These are phyloP conservation scores for Coniochaeta sp. DNA, from an alignment of 2,329 filamentous ascomycete species.

Conservation along the genomic window DNA sequence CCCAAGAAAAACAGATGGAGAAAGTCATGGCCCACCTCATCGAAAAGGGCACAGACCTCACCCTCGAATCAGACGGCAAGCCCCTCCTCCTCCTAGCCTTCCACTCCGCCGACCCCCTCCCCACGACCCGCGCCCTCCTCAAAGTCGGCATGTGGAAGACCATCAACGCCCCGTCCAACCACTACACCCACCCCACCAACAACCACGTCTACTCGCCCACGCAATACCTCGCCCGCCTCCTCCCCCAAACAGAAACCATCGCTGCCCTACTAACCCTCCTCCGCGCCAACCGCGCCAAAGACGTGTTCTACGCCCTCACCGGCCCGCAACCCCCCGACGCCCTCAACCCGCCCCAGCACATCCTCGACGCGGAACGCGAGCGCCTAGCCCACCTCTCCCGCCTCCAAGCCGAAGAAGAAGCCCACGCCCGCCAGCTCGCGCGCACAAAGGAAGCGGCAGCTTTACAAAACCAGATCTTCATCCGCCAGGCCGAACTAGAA, in stretches of 20 bases:
- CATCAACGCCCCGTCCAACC: conserved; percentile 53
- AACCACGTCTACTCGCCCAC: conserved; percentile 56
- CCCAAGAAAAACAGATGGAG: conserved; percentile 47
- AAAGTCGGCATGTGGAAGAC: conserved; percentile 59
- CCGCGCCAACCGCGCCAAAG: conserved; percentile 41
- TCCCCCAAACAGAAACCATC: conserved; percentile 30
- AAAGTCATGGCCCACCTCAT: conserved; percentile 51
- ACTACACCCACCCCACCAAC: conserved; percentile 37
- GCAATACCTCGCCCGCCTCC: conserved; percentile 49
- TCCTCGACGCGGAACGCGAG: conserved; percentile 41
- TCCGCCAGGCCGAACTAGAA: conserved; percentile 42
- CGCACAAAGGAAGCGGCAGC: conserved; percentile 44
- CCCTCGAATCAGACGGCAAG: conserved; percentile 48
- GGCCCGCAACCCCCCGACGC: conserved; percentile 48
- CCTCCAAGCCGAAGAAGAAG: conserved; percentile 37
- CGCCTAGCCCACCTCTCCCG: conserved; percentile 40
- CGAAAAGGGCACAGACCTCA: conserved; percentile 48
- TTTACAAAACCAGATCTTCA: conserved; percentile 43
- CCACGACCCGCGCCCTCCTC: conserved; percentile 50
- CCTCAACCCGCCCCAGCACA: conserved; percentile 42
- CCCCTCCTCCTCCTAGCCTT: conserved; percentile 54
- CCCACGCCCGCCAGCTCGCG: conserved; percentile 39
- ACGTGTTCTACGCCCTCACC: conserved; percentile 47
- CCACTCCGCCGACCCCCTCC: conserved; percentile 46
- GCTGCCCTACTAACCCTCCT: conserved; percentile 40